Conservation (phyloP, 352 stramenopile species). For the Lagenidium sp. region DNA sequence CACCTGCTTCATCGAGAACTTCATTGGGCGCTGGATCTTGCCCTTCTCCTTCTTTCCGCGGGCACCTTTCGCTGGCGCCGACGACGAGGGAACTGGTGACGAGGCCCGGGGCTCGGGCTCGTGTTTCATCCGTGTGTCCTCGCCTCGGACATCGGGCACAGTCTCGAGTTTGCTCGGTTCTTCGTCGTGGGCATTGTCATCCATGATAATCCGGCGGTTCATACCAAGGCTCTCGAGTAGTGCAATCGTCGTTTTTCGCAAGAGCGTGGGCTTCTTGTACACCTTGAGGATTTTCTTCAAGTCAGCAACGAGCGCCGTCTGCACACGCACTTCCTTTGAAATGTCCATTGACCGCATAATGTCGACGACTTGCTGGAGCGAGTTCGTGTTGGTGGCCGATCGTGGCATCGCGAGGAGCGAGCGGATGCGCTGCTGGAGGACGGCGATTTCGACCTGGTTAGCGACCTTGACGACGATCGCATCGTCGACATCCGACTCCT, state of each 20-base stretch:
- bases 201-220: conserved; percentile 35
- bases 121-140: conserved; percentile 8
- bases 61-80: conserved; percentile 1
- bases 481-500: conserved; percentile 59
- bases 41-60: conserved; percentile 47
- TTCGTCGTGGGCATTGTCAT: conserved; percentile 40
- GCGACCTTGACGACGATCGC: conserved; percentile 55
- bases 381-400: conserved; percentile 47
- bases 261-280: conserved; percentile 73
- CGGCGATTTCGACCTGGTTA: conserved; percentile 48
- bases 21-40: conserved; percentile 69
- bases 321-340: conserved; percentile 54
- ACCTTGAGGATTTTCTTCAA: conserved; percentile 71
- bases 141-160: conserved; percentile 1
- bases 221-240: conserved; percentile 67
- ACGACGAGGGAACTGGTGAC: neutral
- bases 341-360: conserved; percentile 73
- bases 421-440: conserved; percentile 60
- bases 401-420: conserved; percentile 47
- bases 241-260: conserved; percentile 61
- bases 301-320: conserved; percentile 59
- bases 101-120: conserved; percentile 2
- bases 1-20: conserved; percentile 80
- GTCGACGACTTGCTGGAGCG: conserved; percentile 70
- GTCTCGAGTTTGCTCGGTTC: conserved; percentile 20